Base-by-base conservation (phyloP, 495 filamentous ascomycete species). In the Penicillium pulvis region DNA sequence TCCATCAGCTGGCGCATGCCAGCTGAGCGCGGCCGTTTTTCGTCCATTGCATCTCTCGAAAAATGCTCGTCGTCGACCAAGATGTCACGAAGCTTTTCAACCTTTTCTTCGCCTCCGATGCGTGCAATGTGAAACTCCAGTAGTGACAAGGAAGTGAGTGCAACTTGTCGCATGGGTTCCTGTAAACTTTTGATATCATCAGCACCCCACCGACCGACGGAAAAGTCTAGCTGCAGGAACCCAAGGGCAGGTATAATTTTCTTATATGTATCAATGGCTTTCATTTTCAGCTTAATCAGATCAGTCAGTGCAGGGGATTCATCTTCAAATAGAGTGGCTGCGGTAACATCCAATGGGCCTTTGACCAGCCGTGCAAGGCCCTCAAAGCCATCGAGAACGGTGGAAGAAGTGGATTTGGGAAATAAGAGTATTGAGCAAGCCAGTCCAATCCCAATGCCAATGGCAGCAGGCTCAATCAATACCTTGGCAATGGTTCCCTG, bases 401-500 rank as follows among this genome's bases (percentile, higher is more conserved):
- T 56, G 33, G 69, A 63, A 3, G 75, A 77, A 26, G 74, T 79
- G 6, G 75, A 77, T 19, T 62, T 68, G 3, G 75, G 75, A 35
- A 79, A 79, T 35, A 79, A 75, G 12, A 79, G 53, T 6, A 79
- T 58, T 6, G 69, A 69, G 19, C 61, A 71, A 11, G 64, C 75
- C 43, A 77, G 39, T 9, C 74, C 74, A 0, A 79, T 57, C 2
- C 75, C 75, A 11, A 77, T 64, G 0, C 74, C 75, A 48, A 76
- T 70, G 1, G 64, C 70, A 9, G 71, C 68, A 4, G 75, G 75
- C 46, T 73, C 71, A 17, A 75, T 57, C 23, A 79, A 42, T 1
- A 66, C 12, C n/a, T 70, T 63, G 0, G 75, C 66, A n/a, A 79
- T 44, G 0, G 69, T 77, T 4, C 75, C 75, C n/a, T 64, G 56